A percentile compares a stretch with the other conserved stretches of the same genome.
These are phyloP conservation scores for Ambrosiella xylebori DNA, from an alignment of 2,329 filamentous ascomycete genomes.

Conservation along the genomic window DNA sequence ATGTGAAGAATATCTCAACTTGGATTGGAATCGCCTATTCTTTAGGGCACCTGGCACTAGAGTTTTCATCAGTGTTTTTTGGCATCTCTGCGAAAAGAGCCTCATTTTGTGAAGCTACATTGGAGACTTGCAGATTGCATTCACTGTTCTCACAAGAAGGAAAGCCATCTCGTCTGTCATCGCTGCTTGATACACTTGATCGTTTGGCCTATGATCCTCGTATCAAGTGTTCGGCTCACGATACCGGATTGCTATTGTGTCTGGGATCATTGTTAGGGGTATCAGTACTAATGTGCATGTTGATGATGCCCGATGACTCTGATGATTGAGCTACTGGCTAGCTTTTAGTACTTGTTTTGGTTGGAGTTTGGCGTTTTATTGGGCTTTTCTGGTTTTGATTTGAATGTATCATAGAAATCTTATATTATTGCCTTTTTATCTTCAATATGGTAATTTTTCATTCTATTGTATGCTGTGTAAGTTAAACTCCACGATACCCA, in stretches of 20 bases:
- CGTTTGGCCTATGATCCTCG: slow-evolving; percentile 5
- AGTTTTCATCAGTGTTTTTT: neutral
- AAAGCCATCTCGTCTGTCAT: neutral
- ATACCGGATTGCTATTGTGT: slow-evolving; percentile 9
- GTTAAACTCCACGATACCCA: neutral
- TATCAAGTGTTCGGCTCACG: slow-evolving; percentile 7
- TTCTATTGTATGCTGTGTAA: neutral
- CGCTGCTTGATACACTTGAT: neutral
- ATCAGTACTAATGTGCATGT: slow-evolving; percentile 6
- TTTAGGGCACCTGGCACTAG: neutral
- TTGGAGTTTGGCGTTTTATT: neutral
- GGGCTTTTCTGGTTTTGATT: neutral
- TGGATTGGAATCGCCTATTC: neutral
- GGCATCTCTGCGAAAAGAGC: too few species aligned
- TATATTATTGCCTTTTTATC: neutral
- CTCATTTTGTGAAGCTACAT: neutral
- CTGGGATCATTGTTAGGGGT: slow-evolving; percentile 8
- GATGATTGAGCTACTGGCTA: neutral
- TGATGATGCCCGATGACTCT: slow-evolving; percentile 7
- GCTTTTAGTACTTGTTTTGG: neutral
- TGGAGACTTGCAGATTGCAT: neutral
- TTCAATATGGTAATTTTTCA: neutral
- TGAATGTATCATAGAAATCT: slow-evolving; percentile 12
- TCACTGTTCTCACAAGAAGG: neutral
- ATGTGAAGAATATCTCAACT: neutral